A percentile compares a stretch with the other conserved stretches of the same genome.
These are phyloP conservation scores for Fragaria nilgerrensis DNA, from an alignment of 306 rosid species.

Conservation along the genomic window DNA sequence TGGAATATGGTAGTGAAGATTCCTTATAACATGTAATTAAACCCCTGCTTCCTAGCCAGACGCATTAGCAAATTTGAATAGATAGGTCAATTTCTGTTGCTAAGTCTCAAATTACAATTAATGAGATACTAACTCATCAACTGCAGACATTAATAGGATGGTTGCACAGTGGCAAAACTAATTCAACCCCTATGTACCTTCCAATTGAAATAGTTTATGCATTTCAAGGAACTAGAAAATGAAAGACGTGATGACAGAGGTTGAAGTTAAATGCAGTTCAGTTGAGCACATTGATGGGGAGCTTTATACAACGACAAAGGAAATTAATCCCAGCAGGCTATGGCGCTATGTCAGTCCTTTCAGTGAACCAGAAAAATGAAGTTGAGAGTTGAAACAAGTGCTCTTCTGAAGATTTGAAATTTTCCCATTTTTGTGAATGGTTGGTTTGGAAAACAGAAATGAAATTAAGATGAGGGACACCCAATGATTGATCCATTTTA, in stretches of 20 bases:
- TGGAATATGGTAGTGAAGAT: too few relatives aligned
- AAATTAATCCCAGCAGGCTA: background rate
- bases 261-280: background rate
- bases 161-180: background rate
- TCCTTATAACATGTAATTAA: too few relatives aligned
- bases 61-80: background rate
- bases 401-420: background rate
- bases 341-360: background rate
- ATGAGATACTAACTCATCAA: background rate
- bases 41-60: background rate
- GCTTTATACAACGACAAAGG: background rate
- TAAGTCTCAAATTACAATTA: background rate
- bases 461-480: background rate
- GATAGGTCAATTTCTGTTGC: background rate
- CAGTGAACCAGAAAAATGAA: background rate
- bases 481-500: background rate
- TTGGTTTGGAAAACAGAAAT: background rate
- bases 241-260: background rate
- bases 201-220: background rate
- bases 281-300: slow-evolving; percentile 13
- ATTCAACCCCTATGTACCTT: background rate
- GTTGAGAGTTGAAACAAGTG: background rate
- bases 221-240: background rate
- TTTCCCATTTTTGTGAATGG: background rate
- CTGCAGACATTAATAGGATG: background rate